phyloP scores from a whole-genome alignment of 257 asterid species.

The Nicotiana undulata region DNA sequence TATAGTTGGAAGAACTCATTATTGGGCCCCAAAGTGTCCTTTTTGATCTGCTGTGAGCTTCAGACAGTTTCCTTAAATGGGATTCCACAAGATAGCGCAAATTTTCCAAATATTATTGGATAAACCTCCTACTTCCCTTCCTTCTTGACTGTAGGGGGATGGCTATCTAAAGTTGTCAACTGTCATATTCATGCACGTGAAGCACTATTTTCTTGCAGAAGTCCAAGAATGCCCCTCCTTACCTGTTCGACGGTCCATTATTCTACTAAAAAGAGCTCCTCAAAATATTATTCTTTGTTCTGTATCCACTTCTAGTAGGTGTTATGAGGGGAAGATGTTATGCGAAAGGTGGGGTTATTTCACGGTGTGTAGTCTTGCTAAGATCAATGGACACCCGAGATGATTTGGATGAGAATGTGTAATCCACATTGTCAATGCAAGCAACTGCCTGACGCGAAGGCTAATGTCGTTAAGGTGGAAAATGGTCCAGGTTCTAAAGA shows the following conservation, averaged over 20 bases:
- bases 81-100: constrained; percentile 30
- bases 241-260: constrained; percentile 39
- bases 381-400: not conserved
- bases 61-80: constrained; percentile 22
- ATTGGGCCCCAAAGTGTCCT: constrained; percentile 32
- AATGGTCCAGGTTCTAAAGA: constrained; percentile 5
- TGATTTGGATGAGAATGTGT: not conserved
- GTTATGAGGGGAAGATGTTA: constrained; percentile 41
- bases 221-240: constrained; percentile 23
- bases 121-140: constrained; percentile 1
- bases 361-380: not conserved
- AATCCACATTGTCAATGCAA: not conserved
- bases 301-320: constrained; percentile 45
- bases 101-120: constrained; percentile 14
- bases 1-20: constrained; percentile 28
- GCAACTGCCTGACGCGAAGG: not conserved
- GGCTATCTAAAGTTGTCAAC: constrained; percentile 16
- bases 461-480: not conserved
- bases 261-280: constrained; percentile 22
- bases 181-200: constrained; percentile 17
- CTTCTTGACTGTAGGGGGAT: constrained; percentile 17
- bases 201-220: not conserved
- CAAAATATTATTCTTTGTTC: constrained; percentile 36
- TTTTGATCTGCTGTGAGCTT: not conserved
- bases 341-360: constrained; percentile 22